phyloP scores from a whole-genome alignment of 495 filamentous ascomycete species.

The Hyaloscypha hepaticicola region DNA sequence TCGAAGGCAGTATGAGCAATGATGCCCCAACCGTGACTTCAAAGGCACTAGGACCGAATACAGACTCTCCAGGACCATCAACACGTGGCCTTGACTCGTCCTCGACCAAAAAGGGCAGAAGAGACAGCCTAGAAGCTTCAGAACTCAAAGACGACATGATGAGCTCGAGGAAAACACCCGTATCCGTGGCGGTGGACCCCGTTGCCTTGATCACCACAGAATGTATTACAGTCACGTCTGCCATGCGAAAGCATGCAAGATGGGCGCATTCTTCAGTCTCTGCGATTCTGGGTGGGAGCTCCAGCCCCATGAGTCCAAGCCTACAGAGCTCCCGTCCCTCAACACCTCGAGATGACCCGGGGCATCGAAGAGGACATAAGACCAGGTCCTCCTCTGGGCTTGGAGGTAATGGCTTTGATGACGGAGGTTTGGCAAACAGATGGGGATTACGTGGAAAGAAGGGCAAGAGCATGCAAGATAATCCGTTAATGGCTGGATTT shows the following conservation, averaged over 20 bases:
- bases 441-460: slow-evolving; percentile 97
- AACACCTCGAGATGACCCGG: slow-evolving; percentile 29
- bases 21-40: slow-evolving; percentile 18
- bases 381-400: slow-evolving; percentile 51
- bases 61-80: slow-evolving; percentile 10
- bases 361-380: slow-evolving; percentile 27
- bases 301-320: slow-evolving; percentile 36
- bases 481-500: slow-evolving; percentile 94
- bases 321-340: slow-evolving; percentile 32
- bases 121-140: slow-evolving; percentile 5
- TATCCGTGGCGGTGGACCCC: slow-evolving; percentile 85
- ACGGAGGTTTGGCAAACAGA: slow-evolving; percentile 42
- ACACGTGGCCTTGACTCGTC: slow-evolving; percentile 11
- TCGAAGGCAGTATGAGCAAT: slow-evolving; percentile 24
- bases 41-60: slow-evolving; percentile 12
- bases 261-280: slow-evolving; percentile 97
- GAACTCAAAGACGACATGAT: slow-evolving; percentile 15
- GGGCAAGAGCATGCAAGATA: slow-evolving; percentile 97
- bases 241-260: slow-evolving; percentile 95
- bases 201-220: slow-evolving; percentile 96
- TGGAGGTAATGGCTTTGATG: slow-evolving; percentile 41
- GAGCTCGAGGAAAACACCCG: slow-evolving; percentile 21
- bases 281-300: slow-evolving; percentile 83
- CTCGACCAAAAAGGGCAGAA: neutral
- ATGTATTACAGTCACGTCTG: slow-evolving; percentile 97